Evolutionary conservation across 2,329 filamentous ascomycete species (phyloP), one percentile per base, ranked within the genome.

Genomic region (Ophiostoma sp.): DNA sequence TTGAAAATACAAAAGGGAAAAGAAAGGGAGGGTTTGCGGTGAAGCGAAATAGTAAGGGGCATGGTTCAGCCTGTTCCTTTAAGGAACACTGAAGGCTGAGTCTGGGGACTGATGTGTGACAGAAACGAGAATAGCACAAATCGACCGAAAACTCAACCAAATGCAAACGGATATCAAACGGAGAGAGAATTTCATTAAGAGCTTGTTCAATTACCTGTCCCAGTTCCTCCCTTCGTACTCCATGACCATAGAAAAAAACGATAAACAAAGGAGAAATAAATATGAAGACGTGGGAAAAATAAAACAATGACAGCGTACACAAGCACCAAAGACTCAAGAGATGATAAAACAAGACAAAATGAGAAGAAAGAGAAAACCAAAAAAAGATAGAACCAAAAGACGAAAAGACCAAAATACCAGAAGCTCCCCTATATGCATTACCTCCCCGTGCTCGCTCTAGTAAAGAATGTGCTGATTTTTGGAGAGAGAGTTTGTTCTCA

Each of bases 261-360:
- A 58, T 3, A 38, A 40, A 64, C 40, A 64, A 45, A 64, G 12
- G 41, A 63, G n/a, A 64, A 64, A 42, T 11, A 16, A 18, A 63
- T 18, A 63, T 47, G 5, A 64, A 64, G 63, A 64, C 63, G 63
- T 63, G 60, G 60, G 40, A 27, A 62, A 42, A 62, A 42, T 62
- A 62, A 63, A 63, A 9, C 27, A 63, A 42, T 63, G 38, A 63
- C 38, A 11, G 60, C 40, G 60, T 63, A 27, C 27, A 27, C 27
- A 27, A 27, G 27, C 27, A 27, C 27, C 27, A 27, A 27, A 27
- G 27, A 27, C 27, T 27, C 27, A 27, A 27, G 27, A 27, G 27
- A 27, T 27, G 2, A 27, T 27, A 27, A 27, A 27, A 27, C 27
- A 27, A 27, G 64, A 45, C 41, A 65, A 45, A 2, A 41, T 27